Percentiles rank a stretch among this genome's conserved stretches.
Evolutionary conservation across 208 protist species (phyloP).

Genomic region (Vickermania spadyakhi): DNA sequence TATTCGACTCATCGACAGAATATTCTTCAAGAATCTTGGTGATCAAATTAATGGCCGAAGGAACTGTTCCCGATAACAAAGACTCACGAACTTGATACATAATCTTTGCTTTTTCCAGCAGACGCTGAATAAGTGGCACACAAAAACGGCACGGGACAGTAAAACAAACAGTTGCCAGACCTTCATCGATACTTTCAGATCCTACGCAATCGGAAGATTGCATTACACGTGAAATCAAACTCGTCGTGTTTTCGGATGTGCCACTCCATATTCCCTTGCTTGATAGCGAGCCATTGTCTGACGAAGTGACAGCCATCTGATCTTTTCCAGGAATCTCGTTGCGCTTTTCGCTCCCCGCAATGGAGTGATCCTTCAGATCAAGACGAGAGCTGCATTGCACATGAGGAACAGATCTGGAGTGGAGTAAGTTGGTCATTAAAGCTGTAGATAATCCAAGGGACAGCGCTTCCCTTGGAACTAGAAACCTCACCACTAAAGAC

Average conservation of each 20-base stretch:
- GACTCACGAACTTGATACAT: background rate
- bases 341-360: background rate
- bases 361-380: background rate
- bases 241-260: background rate
- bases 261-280: background rate
- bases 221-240: too few relatives aligned
- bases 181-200: background rate
- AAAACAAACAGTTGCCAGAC: conserved; percentile 6
- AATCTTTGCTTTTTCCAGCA: conserved; percentile 8
- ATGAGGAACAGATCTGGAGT: background rate
- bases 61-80: background rate
- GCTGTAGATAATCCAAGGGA: background rate
- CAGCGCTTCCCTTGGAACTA: background rate
- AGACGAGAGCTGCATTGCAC: background rate
- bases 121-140: conserved; percentile 9
- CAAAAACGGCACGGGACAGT: conserved; percentile 11
- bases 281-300: too few relatives aligned
- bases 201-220: too few relatives aligned
- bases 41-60: background rate
- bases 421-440: background rate
- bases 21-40: background rate
- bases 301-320: too few relatives aligned
- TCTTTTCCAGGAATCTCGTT: background rate
- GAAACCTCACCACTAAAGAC: background rate
- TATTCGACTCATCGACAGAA: background rate